Conservation (phyloP, 2,329 filamentous ascomycete species). For the Cercospora canescens region DNA sequence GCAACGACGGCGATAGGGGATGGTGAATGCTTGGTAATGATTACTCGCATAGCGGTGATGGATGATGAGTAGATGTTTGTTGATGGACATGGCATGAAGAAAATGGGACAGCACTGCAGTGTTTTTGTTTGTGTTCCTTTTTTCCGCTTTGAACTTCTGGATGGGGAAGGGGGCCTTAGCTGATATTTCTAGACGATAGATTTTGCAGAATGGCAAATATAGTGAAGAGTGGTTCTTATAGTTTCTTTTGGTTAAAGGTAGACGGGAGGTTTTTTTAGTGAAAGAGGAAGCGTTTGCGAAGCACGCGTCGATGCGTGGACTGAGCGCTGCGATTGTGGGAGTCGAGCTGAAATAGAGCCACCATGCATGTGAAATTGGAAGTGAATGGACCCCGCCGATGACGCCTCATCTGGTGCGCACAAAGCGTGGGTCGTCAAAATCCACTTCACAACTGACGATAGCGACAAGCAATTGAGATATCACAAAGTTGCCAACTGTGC, state of each 20-base stretch:
- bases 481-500: neutral
- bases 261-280: too few species aligned
- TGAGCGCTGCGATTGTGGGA: too few species aligned
- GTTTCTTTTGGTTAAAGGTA: neutral
- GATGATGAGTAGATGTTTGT: neutral
- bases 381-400: neutral
- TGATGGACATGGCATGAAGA: neutral
- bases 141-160: neutral
- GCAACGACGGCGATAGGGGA: neutral
- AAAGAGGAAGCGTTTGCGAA: too few species aligned
- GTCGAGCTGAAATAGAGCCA: neutral
- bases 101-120: neutral
- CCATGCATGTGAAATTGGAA: neutral
- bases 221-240: neutral
- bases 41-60: conserved; percentile 14
- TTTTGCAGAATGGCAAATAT: neutral
- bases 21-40: conserved; percentile 19
- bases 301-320: too few species aligned
- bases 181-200: neutral
- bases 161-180: neutral
- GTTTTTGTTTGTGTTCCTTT: neutral
- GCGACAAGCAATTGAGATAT: neutral
- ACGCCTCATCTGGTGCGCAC: too few species aligned
- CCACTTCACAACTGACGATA: neutral
- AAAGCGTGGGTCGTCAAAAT: too few species aligned